Conservation (phyloP, 2,329 filamentous ascomycete species). For the Penicillium decumbens region DNA sequence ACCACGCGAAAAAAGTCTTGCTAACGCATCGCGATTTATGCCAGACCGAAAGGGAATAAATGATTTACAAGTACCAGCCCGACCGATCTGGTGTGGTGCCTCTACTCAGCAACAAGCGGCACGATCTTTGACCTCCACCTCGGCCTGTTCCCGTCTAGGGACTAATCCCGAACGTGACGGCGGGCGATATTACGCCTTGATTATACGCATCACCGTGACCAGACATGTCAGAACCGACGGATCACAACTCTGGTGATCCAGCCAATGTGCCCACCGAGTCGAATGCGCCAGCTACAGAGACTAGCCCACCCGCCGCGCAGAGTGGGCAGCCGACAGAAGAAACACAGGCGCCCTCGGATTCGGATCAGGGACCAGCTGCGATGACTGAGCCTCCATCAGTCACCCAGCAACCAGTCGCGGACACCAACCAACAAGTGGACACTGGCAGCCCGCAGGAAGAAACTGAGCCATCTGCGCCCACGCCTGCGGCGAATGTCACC, state of each 20-base stretch:
- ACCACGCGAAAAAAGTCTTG: constrained; percentile 1
- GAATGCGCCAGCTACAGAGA: constrained; percentile 15
- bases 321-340: constrained; percentile 14
- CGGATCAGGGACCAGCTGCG: constrained; percentile 3
- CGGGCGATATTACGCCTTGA: neutral
- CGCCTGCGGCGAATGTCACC: constrained; percentile 11
- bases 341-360: constrained; percentile 7
- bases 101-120: constrained; percentile 20
- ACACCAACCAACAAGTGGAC: neutral
- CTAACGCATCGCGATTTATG: constrained; percentile 12
- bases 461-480: neutral
- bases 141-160: constrained; percentile 3
- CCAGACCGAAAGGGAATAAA: constrained; percentile 22
- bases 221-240: constrained; percentile 22
- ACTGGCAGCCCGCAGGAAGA: neutral
- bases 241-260: constrained; percentile 19
- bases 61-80: constrained; percentile 21
- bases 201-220: constrained; percentile 3
- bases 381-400: constrained; percentile 4
- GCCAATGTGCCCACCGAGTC: constrained; percentile 12
- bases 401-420: constrained; percentile 1
- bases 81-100: constrained; percentile 23
- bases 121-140: constrained; percentile 21
- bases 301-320: constrained; percentile 16
- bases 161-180: neutral